Evolutionary conservation across 768 basidiomycete genomes (phyloP).

Genomic region (Tylopilus rubrobrunneus): DNA sequence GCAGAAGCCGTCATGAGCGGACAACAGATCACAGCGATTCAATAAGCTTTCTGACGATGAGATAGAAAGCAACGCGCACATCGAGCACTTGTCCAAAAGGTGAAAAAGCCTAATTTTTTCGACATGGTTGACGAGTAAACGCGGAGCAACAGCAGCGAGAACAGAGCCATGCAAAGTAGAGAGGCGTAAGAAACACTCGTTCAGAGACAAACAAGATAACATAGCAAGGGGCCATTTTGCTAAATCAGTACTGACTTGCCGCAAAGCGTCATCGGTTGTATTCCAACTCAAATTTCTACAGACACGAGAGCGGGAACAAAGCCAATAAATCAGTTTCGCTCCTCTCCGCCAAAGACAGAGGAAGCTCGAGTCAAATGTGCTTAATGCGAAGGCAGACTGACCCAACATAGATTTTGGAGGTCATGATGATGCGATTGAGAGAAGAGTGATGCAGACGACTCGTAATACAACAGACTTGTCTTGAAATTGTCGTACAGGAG

Average conservation of each 20-base stretch:
- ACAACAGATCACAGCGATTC: neutral
- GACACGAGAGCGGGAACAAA: slow-evolving; percentile 39
- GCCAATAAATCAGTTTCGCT: slow-evolving; percentile 53
- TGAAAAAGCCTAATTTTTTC: slow-evolving; percentile 68
- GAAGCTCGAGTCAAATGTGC: slow-evolving; percentile 42
- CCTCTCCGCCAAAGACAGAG: slow-evolving; percentile 40
- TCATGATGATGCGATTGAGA: slow-evolving; percentile 45
- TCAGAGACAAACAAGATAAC: slow-evolving; percentile 42
- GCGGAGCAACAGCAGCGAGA: slow-evolving; percentile 15
- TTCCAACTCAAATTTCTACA: slow-evolving; percentile 94
- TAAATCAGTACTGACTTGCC: slow-evolving; percentile 71
- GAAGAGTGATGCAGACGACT: slow-evolving; percentile 25
- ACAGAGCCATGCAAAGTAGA: slow-evolving; percentile 27
- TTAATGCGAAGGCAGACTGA: slow-evolving; percentile 68
- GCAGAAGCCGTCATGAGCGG: slow-evolving; percentile 30
- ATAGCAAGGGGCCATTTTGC: slow-evolving; percentile 32
- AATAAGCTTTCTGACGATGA: slow-evolving; percentile 21
- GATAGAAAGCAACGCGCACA: slow-evolving; percentile 63
- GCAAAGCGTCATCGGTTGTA: slow-evolving; percentile 90
- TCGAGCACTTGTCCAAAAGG: slow-evolving; percentile 81
- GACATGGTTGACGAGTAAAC: slow-evolving; percentile 16
- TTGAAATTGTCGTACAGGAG: slow-evolving; percentile 49
- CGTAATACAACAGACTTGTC: slow-evolving; percentile 47
- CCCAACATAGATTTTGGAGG: slow-evolving; percentile 86
- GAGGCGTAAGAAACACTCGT: slow-evolving; percentile 28